A percentile compares a stretch with the other conserved stretches of the same genome.
Conservation (phyloP, 169 alveolate genomes). For the Eimeria acervulina region DNA sequence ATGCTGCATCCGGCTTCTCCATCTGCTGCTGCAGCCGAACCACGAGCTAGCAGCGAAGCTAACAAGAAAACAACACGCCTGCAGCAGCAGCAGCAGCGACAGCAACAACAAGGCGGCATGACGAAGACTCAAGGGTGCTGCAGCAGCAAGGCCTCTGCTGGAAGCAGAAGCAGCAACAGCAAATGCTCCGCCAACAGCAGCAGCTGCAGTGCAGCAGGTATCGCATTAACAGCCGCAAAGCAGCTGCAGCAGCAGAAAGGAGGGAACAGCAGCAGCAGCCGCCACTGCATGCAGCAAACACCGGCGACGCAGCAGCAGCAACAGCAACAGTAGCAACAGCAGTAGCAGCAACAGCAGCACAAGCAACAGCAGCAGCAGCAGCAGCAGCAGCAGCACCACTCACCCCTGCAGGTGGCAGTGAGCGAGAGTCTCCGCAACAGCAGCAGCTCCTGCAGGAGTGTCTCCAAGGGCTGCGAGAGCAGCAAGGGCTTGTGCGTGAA, state of each 20-base stretch:
- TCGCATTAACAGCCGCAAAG: neutral
- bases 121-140: no score
- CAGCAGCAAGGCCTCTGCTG: no score
- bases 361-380: neutral
- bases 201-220: neutral
- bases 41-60: neutral
- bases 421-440: slow-evolving; percentile 18
- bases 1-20: slow-evolving; percentile 24
- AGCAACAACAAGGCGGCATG: no score
- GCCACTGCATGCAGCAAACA: neutral
- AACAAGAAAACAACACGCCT: neutral
- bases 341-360: slow-evolving; percentile 27
- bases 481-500: slow-evolving; percentile 38
- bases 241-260: neutral
- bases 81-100: slow-evolving; percentile 8
- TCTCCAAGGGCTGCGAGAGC: slow-evolving; percentile 14
- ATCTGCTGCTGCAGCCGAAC: slow-evolving; percentile 43
- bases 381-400: neutral
- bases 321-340: slow-evolving; percentile 6
- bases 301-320: neutral
- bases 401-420: neutral
- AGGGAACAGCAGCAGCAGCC: neutral
- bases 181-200: neutral
- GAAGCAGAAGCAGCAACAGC: no score
- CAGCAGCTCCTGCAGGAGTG: slow-evolving; percentile 51